phyloP scores from a whole-genome alignment of 331 rosid genomes.

The Cydonia oblonga region DNA sequence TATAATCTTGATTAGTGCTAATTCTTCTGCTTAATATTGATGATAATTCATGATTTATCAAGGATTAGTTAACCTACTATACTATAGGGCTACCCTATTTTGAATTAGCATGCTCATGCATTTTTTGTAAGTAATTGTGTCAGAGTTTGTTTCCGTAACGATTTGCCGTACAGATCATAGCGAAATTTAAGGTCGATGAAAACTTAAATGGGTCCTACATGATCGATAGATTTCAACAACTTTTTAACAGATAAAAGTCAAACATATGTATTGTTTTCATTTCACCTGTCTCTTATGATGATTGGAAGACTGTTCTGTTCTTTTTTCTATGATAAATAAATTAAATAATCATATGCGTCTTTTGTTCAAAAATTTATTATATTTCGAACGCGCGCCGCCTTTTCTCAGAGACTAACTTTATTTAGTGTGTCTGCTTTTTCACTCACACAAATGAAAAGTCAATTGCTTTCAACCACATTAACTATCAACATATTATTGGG shows the following conservation, averaged over 20 bases:
- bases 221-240: not conserved
- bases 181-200: not conserved
- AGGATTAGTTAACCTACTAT: not conserved
- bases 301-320: not conserved
- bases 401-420: accelerated
- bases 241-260: not conserved
- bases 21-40: not conserved
- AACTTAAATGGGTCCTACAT: not conserved
- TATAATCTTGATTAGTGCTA: not conserved
- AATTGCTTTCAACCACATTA: not conserved
- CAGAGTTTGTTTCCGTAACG: not conserved
- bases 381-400: accelerated
- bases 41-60: not conserved
- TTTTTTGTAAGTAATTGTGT: not conserved
- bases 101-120: not conserved
- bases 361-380: not conserved
- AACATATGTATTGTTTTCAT: not conserved
- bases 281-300: not conserved
- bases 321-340: not conserved
- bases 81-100: not conserved
- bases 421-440: not conserved
- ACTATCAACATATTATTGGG: not conserved
- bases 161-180: not conserved
- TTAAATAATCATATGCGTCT: too few relatives aligned
- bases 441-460: not conserved